Conservation (phyloP, 345 rosid genomes). For the Crucihimalaya himalaica region DNA sequence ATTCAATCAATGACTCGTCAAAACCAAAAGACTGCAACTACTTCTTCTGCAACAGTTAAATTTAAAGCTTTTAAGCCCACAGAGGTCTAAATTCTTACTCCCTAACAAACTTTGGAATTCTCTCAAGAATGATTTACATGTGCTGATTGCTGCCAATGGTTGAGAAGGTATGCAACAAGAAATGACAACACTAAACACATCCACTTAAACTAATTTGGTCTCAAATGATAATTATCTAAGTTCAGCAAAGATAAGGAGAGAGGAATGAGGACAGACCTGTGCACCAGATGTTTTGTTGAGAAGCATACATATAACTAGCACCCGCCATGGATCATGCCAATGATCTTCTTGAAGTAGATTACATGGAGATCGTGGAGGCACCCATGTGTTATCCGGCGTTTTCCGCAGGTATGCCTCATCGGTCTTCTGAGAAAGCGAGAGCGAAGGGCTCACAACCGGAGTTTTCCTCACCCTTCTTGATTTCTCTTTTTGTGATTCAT, state of each 20-base stretch:
- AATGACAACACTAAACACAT: neutral
- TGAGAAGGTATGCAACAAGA: neutral
- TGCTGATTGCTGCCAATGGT: neutral
- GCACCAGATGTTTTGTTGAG: slow-evolving; percentile 63
- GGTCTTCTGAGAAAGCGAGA: slow-evolving; percentile 45
- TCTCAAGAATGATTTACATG: neutral
- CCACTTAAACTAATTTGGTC: slow-evolving; percentile 12
- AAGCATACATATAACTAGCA: slow-evolving; percentile 71
- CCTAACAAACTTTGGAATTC: neutral
- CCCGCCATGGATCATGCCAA: slow-evolving; percentile 68
- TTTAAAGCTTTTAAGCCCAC: neutral
- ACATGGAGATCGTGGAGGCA: slow-evolving; percentile 53
- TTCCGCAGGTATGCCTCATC: slow-evolving; percentile 63
- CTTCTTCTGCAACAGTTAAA: neutral
- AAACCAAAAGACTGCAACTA: neutral
- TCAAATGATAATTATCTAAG: neutral
- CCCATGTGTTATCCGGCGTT: slow-evolving; percentile 52
- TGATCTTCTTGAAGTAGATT: slow-evolving; percentile 66
- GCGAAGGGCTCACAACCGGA: slow-evolving; percentile 29
- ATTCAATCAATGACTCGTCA: neutral
- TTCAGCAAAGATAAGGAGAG: neutral
- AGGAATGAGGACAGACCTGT: slow-evolving; percentile 47
- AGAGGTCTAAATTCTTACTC: neutral
- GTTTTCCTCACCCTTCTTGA: slow-evolving; percentile 30
- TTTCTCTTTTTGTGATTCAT: slow-evolving; percentile 13